Percentiles rank a stretch among this genome's conserved stretches.
Evolutionary conservation across 371 early-diverging fungal genomes (phyloP).

Genomic region (Parasitella parasitica): DNA sequence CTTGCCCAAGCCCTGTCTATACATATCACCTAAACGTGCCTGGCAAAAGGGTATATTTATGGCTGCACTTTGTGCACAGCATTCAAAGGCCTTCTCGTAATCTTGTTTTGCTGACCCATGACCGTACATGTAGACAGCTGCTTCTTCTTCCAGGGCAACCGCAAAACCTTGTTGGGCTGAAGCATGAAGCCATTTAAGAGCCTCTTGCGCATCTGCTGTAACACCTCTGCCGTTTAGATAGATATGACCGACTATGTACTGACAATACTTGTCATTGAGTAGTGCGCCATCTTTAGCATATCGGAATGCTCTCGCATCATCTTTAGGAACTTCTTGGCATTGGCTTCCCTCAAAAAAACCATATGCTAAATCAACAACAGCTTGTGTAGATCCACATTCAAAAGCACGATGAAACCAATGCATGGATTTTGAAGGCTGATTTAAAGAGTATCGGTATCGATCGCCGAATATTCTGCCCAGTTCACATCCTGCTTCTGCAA

Average conservation of each 20-base stretch:
- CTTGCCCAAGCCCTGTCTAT: constrained; percentile 40
- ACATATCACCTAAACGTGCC: constrained; percentile 44
- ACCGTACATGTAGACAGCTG: constrained; percentile 33
- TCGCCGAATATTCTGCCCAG: constrained; percentile 46
- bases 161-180: constrained; percentile 46
- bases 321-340: constrained; percentile 18
- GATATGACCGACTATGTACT: constrained; percentile 43
- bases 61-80: constrained; percentile 25
- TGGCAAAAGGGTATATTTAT: constrained; percentile 40
- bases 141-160: constrained; percentile 41
- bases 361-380: constrained; percentile 44
- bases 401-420: constrained; percentile 40
- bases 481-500: constrained; percentile 42
- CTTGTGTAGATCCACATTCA: constrained; percentile 38
- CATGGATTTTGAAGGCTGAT: constrained; percentile 28
- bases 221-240: constrained; percentile 29
- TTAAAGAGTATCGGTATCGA: constrained; percentile 35
- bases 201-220: constrained; percentile 21
- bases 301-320: constrained; percentile 29
- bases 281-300: constrained; percentile 41
- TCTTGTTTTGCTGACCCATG: constrained; percentile 25
- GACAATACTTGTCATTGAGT: constrained; percentile 43
- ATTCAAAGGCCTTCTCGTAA: constrained; percentile 31
- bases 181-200: constrained; percentile 32
- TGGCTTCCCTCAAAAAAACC: constrained; percentile 33